Conservation (phyloP, 148 eudicot genomes). For the Vaccinium corymbosum region DNA sequence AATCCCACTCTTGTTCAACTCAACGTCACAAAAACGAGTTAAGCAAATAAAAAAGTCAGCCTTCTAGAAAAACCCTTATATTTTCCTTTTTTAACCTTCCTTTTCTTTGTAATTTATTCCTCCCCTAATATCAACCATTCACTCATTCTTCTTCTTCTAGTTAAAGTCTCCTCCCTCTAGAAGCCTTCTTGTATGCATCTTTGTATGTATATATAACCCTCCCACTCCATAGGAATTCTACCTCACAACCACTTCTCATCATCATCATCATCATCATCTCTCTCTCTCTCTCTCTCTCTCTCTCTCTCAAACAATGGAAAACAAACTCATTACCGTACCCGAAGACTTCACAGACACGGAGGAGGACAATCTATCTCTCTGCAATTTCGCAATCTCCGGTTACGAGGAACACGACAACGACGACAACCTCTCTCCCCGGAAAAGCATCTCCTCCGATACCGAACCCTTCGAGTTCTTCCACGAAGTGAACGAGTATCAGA, state of each 20-base stretch:
- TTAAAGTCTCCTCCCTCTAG: background rate
- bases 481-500: conserved; percentile 14
- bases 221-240: conserved; percentile 21
- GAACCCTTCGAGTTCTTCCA: conserved; percentile 13
- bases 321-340: background rate
- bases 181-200: background rate
- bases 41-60: too few species aligned
- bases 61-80: too few species aligned
- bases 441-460: conserved; percentile 1
- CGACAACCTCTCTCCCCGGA: background rate
- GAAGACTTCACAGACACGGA: conserved; percentile 2
- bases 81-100: background rate
- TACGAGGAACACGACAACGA: background rate
- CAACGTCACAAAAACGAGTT: too few species aligned
- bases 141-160: background rate
- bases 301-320: background rate
- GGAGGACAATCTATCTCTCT: conserved; percentile 8
- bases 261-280: too few species aligned
- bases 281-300: background rate
- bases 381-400: conserved; percentile 15
- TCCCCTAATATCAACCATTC: too few species aligned
- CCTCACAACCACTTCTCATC: conserved; percentile 24
- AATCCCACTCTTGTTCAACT: too few species aligned
- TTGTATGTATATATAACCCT: conserved; percentile 24
- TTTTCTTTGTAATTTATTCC: too few species aligned